Percentiles rank a stretch among this genome's conserved stretches.
Conservation (phyloP, 768 basidiomycete species). For the Hypholoma fasciculare region DNA sequence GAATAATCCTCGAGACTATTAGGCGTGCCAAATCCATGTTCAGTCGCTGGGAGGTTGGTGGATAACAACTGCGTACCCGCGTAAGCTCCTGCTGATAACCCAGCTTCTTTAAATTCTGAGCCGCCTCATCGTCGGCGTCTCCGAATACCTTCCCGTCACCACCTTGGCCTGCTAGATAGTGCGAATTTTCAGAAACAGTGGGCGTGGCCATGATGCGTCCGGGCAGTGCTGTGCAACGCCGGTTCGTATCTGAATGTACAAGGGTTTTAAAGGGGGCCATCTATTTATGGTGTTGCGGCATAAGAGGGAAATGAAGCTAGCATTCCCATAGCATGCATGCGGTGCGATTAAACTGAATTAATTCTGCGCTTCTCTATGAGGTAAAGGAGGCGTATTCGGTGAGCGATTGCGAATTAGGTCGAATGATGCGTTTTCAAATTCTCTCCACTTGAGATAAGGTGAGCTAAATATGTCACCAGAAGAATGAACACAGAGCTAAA, state of each 20-base stretch:
- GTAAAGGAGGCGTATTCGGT: not conserved
- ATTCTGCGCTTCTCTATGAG: not conserved
- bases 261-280: no score
- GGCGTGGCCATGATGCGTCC: not conserved
- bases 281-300: no score
- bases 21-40: not conserved
- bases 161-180: not conserved
- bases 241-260: no score
- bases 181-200: not conserved
- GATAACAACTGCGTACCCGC: conserved; percentile 34
- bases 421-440: no score
- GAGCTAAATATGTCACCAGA: no score
- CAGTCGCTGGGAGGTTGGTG: not conserved
- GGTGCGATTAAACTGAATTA: not conserved
- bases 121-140: conserved; percentile 16
- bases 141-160: not conserved
- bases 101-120: conserved; percentile 44
- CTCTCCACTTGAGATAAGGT: no score
- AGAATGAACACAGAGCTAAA: no score
- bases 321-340: not conserved
- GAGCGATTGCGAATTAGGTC: not conserved
- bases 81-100: conserved; percentile 59
- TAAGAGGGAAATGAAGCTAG: no score
- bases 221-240: not conserved
- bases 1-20: conserved; percentile 48